These are phyloP conservation scores for Oryza australiensis DNA, from an alignment of 176 grass and related monocot genomes.

Conservation along the genomic window DNA sequence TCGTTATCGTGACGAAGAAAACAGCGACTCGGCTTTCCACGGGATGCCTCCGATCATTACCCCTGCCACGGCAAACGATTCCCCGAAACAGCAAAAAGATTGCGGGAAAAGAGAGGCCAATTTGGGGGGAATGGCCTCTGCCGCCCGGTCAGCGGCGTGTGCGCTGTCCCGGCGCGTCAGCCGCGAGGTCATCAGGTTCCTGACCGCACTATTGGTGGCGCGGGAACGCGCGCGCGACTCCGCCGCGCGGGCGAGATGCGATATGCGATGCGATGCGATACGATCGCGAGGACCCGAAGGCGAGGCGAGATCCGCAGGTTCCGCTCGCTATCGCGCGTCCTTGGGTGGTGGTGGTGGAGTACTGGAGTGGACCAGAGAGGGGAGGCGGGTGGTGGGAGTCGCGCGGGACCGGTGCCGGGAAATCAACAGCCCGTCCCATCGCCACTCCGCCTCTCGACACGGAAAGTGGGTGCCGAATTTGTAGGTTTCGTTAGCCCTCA, in stretches of 20 bases:
- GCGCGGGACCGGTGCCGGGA: neutral
- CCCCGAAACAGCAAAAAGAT: neutral
- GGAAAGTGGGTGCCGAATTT: conserved; percentile 5
- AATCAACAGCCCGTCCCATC: conserved; percentile 7
- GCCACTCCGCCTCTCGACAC: neutral
- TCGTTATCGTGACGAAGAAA: neutral
- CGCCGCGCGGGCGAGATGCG: neutral
- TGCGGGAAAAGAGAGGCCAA: neutral
- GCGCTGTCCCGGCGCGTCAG: neutral
- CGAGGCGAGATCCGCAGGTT: neutral
- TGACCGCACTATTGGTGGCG: conserved; percentile 40
- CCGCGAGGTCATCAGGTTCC: neutral
- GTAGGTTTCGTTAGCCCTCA: neutral
- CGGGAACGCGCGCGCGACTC: neutral
- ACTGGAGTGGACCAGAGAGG: neutral
- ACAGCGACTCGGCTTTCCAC: neutral
- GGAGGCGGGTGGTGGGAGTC: neutral
- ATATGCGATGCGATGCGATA: neutral
- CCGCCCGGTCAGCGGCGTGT: neutral
- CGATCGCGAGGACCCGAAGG: neutral
- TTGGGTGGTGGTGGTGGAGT: neutral
- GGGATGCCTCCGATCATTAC: neutral
- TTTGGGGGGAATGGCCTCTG: neutral
- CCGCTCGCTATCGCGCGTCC: conserved; percentile 4
- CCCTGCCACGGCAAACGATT: neutral